Evolutionary conservation across 1,284 basidiomycete species (phyloP), one percentile per base, ranked within the genome.

Genomic region (Malassezia psittaci): DNA sequence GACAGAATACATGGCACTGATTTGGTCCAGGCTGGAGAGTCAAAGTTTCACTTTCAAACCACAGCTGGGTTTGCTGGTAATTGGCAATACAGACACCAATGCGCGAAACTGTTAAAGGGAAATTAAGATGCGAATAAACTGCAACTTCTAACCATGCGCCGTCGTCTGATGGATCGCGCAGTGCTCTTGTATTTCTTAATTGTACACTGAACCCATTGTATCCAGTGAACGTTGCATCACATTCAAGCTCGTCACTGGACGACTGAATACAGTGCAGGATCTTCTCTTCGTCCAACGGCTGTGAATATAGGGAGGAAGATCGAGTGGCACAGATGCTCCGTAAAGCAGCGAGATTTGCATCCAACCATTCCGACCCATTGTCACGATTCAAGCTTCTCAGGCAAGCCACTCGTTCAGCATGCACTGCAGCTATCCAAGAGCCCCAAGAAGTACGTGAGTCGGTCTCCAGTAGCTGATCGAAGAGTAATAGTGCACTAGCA

Each of bases 21-120:
- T 55, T 64, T 5, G 29, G 18, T 13, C 70, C 70, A 2, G 66
- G 56, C n/a, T 39, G 11, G 4, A 74, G 57, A 18, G 54, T 54
- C 1, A 51, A 40, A 5, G 36, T 16, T 12, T 53, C 62, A 13
- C 65, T 64, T 1, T 60, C 66, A 46, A 61, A 68, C 70, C 68
- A 72, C 12, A 72, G 45, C 29, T 61, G 58, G 9, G 57, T 50
- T 33, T 63, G 54, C 12, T 57, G 56, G 21, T 51, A 56, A 12
- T 57, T 60, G 10, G 54, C 45, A 2, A 74, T 41, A 33, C 68
- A 71, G 3, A 70, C 53, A 4, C 69, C 57, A 1, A 73, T 65
- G 16, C 63, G 60, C 35, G 69, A 67, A 11, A 74, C 70, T 8
- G 35, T 38, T 29, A 72, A 54, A 3, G 35, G 24, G n/a, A 49